Evolutionary conservation across 208 protist genomes (phyloP), one percentile per base, ranked within the genome.

Genomic region (Trypanosoma platydactyli): DNA sequence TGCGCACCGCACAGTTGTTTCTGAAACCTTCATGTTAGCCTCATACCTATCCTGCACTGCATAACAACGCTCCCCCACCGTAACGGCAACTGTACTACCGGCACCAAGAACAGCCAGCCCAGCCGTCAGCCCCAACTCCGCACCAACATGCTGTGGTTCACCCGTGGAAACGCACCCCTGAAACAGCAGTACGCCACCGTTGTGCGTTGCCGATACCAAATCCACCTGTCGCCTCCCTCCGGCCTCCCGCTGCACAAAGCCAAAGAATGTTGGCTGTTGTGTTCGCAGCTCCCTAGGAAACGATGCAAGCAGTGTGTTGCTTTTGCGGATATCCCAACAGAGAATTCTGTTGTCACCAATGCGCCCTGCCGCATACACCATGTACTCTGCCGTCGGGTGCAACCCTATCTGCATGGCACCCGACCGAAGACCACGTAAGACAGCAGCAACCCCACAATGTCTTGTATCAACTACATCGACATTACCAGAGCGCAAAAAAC

Each of bases 391-490:
- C 6, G 22, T 45, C n/a, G 66, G 64, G 33, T 66, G 40, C 33
- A 51, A 27, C 13, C 42, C 20, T 16, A 77, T 56, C 29, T 76
- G 63, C 48, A 63, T 58, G 16, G 64, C 65, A 27, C 69, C 64
- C 9, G 66, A 64, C 12, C 20, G 64, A 24, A 67, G 57, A 51
- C 49, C 64, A 44, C 67, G 76, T n/a, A 94, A 72, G 33, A 81
- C 45, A 7, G 81, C 81, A 0, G 82, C 81, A 1, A 72, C 63
- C 25, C 77, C 80, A 63, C 56, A 71, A 41, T 83, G 52, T 18
- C 86, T 79, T 24, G 73, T 68, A 64, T 94, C 89, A 20, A 92
- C 55, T 29, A 86, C 50, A 56, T 94, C 83, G 13, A 94, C 80
- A 18, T 76, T 62, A 1, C 72, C 59, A n/a, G 73, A 60, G 25